Conservation (phyloP, 352 stramenopile species). For the Phytophthora hybrid region DNA sequence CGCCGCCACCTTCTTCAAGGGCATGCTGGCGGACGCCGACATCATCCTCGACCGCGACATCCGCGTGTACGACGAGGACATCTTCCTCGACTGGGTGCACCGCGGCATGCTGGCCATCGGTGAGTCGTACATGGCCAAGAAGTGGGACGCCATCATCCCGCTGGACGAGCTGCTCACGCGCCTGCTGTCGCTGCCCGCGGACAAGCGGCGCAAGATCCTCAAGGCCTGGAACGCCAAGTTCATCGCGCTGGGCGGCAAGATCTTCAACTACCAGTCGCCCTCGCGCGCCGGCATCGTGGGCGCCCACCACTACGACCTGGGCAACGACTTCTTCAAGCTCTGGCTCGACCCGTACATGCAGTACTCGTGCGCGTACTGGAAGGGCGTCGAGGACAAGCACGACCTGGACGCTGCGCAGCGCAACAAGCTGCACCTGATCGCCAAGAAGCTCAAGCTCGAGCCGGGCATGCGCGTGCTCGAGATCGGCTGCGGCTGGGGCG, state of each 20-base stretch:
- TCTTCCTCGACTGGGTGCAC: slow-evolving; percentile 89
- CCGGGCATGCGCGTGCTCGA: slow-evolving; percentile 88
- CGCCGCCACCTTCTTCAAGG: slow-evolving; percentile 81
- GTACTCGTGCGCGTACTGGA: slow-evolving; percentile 90
- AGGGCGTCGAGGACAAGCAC: slow-evolving; percentile 71
- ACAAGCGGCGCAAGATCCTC: slow-evolving; percentile 86
- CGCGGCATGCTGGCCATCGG: slow-evolving; percentile 87
- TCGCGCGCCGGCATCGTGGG: slow-evolving; percentile 85
- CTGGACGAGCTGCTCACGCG: slow-evolving; percentile 82
- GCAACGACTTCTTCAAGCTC: slow-evolving; percentile 92
- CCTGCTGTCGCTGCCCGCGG: slow-evolving; percentile 69
- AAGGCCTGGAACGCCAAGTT: slow-evolving; percentile 90
- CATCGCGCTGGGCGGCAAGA: slow-evolving; percentile 71
- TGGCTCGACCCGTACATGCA: slow-evolving; percentile 90
- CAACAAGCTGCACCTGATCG: slow-evolving; percentile 91
- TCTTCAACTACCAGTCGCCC: slow-evolving; percentile 91
- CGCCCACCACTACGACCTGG: slow-evolving; percentile 88
- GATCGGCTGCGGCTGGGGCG: slow-evolving; percentile 92
- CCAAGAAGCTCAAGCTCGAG: slow-evolving; percentile 88
- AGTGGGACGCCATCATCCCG: slow-evolving; percentile 86
- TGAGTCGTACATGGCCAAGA: slow-evolving; percentile 91
- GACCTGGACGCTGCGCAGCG: slow-evolving; percentile 86
- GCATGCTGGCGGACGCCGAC: slow-evolving; percentile 82
- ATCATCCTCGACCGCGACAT: slow-evolving; percentile 88
- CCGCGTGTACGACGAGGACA: slow-evolving; percentile 80